Conservation (phyloP, 352 stramenopile species). For the Elongisporangium anandrum region DNA sequence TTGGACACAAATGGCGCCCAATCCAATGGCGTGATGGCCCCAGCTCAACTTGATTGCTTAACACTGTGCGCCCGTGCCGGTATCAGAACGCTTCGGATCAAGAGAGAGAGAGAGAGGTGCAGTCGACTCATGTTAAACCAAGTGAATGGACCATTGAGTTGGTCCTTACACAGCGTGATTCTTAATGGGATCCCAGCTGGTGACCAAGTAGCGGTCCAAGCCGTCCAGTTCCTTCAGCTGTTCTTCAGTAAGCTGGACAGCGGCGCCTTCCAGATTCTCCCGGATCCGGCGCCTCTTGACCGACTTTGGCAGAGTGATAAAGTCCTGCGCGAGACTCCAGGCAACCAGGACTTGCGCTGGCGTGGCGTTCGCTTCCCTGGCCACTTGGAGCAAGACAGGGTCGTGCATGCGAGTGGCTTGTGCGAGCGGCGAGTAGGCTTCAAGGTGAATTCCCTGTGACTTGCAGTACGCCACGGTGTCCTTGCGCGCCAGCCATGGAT, state of each 20-base stretch:
- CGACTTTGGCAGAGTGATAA: constrained; percentile 21
- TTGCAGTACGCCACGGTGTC: constrained; percentile 53
- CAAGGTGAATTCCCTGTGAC: constrained; percentile 23
- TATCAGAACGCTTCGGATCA: too few species aligned
- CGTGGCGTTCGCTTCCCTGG: constrained; percentile 19
- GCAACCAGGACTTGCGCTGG: constrained; percentile 33
- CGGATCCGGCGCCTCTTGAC: constrained; percentile 7
- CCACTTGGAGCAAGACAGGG: constrained; percentile 17
- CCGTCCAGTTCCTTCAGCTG: constrained; percentile 5
- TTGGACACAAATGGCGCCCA: too few species aligned
- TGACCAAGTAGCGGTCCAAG: constrained; percentile 2
- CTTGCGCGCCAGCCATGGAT: constrained; percentile 45
- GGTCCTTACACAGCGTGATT: not conserved
- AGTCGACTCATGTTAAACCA: not conserved
- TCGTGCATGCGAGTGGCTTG: constrained; percentile 21
- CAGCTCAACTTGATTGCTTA: too few species aligned
- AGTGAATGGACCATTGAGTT: not conserved
- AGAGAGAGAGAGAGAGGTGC: too few species aligned
- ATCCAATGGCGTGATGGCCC: too few species aligned
- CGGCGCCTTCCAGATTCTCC: constrained; percentile 16
- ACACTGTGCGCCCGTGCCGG: too few species aligned
- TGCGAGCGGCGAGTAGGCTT: constrained; percentile 40
- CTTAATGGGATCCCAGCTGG: constrained; percentile 2
- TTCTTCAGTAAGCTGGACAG: constrained; percentile 3
- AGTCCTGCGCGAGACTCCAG: constrained; percentile 13